Evolutionary conservation across 75 land plant species (phyloP).

Genomic region (Azolla pinnata): DNA sequence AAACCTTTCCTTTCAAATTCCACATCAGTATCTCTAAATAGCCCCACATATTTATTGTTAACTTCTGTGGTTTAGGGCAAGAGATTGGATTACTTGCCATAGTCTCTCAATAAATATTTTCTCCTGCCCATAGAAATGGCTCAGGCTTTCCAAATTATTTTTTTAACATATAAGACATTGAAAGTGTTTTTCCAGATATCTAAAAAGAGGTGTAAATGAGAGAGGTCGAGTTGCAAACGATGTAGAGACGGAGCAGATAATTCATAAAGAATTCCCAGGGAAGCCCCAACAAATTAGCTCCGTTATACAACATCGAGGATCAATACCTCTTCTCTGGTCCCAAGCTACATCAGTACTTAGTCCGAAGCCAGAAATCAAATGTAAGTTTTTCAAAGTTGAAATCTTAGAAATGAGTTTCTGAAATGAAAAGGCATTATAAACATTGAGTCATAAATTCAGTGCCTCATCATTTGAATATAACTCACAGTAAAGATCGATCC

Average conservation of each 20-base stretch:
- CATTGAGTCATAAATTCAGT: not conserved
- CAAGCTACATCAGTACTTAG: conserved; percentile 48
- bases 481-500: conserved; percentile 62
- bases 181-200: conserved; percentile 47
- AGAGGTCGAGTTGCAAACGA: conserved; percentile 83
- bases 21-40: too few species aligned
- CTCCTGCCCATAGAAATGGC: too few species aligned
- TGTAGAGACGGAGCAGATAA: conserved; percentile 86
- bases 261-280: conserved; percentile 48
- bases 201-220: conserved; percentile 80
- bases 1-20: too few species aligned
- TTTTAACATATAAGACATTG: too few species aligned
- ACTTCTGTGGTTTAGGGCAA: too few species aligned
- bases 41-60: too few species aligned
- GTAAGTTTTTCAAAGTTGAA: conserved; percentile 5
- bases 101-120: too few species aligned
- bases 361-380: conserved; percentile 1
- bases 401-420: too few species aligned
- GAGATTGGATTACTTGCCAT: too few species aligned
- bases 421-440: not conserved
- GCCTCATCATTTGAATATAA: not conserved
- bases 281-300: conserved; percentile 44
- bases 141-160: too few species aligned
- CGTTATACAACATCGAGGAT: conserved; percentile 73
- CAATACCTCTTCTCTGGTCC: conserved; percentile 84